These are phyloP conservation scores for Globisporangium orthogonon DNA, from an alignment of 352 stramenopile species.

Conservation along the genomic window DNA sequence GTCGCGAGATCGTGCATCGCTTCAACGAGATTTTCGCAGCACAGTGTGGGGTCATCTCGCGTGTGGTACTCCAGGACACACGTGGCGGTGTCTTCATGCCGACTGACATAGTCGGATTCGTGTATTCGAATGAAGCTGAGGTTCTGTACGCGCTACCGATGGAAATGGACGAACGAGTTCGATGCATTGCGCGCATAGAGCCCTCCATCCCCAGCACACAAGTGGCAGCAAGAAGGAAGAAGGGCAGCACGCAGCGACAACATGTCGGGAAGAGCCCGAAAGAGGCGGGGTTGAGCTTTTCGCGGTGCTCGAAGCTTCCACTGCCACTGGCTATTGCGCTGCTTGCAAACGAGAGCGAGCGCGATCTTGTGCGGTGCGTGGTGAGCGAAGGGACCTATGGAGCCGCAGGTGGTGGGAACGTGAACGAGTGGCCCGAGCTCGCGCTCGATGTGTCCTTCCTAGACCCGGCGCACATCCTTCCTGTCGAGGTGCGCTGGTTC, in stretches of 20 bases:
- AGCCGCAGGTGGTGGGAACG: background rate
- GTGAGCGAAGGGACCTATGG: slow-evolving; percentile 20
- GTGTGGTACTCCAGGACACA: slow-evolving; percentile 48
- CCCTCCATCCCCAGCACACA: background rate
- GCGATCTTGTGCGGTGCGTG: slow-evolving; percentile 34
- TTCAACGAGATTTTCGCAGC: slow-evolving; percentile 53
- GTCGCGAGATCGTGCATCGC: slow-evolving; percentile 43
- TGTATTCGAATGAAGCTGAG: slow-evolving; percentile 17
- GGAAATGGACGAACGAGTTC: slow-evolving; percentile 7
- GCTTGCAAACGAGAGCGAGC: slow-evolving; percentile 60
- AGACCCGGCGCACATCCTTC: slow-evolving; percentile 32
- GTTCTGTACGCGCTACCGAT: slow-evolving; percentile 24
- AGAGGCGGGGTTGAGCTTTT: slow-evolving; percentile 8
- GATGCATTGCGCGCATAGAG: slow-evolving; percentile 18
- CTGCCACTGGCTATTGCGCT: slow-evolving; percentile 49
- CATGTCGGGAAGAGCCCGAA: background rate
- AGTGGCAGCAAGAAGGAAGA: background rate
- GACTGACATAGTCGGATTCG: slow-evolving; percentile 38
- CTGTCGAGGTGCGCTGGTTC: slow-evolving; percentile 57
- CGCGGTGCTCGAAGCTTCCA: slow-evolving; percentile 42
- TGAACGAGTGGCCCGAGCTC: slow-evolving; percentile 51
- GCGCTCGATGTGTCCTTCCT: slow-evolving; percentile 51
- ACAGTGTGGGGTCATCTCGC: slow-evolving; percentile 16
- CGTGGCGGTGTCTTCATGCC: slow-evolving; percentile 43
- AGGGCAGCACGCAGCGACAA: background rate